These are phyloP conservation scores for Macaranga tanarius DNA, from an alignment of 441 rosid species.

Conservation along the genomic window DNA sequence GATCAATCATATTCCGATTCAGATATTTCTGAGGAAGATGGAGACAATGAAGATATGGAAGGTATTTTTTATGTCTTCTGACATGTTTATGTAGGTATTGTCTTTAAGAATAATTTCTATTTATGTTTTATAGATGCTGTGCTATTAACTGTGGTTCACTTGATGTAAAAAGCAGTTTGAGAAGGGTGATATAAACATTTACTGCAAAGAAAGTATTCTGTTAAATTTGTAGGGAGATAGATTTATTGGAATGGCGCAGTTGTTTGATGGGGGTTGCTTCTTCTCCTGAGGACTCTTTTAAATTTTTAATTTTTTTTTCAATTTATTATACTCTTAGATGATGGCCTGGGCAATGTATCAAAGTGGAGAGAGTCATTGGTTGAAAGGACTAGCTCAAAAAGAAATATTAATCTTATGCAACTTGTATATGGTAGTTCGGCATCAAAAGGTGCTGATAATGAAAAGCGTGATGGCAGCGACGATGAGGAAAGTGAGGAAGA, in stretches of 20 bases:
- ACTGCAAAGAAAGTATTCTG: neutral
- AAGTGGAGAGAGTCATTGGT: conserved; percentile 78
- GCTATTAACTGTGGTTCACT: neutral
- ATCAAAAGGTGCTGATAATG: conserved; percentile 33
- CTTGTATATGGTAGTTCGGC: conserved; percentile 68
- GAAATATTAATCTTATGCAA: conserved; percentile 62
- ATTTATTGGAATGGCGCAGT: neutral
- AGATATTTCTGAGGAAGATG: conserved; percentile 43
- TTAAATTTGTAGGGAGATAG: neutral
- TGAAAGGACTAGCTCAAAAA: conserved; percentile 54
- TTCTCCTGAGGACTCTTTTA: neutral
- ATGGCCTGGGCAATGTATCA: conserved; percentile 64
- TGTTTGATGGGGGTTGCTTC: neutral
- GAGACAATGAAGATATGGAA: conserved; percentile 37
- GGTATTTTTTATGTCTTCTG: conserved; percentile 34
- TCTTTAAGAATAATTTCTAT: neutral
- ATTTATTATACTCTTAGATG: conserved; percentile 35
- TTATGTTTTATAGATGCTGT: neutral
- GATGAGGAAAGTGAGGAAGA: conserved; percentile 66
- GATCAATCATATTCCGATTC: conserved; percentile 41
- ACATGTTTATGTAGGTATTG: neutral
- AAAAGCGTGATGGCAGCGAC: conserved; percentile 43
- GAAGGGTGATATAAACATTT: neutral
- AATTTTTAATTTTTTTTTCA: conserved; percentile 9
- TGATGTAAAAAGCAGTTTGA: neutral